Evolutionary conservation across 345 rosid genomes (phyloP).

Genomic region (Hypericum perforatum): DNA sequence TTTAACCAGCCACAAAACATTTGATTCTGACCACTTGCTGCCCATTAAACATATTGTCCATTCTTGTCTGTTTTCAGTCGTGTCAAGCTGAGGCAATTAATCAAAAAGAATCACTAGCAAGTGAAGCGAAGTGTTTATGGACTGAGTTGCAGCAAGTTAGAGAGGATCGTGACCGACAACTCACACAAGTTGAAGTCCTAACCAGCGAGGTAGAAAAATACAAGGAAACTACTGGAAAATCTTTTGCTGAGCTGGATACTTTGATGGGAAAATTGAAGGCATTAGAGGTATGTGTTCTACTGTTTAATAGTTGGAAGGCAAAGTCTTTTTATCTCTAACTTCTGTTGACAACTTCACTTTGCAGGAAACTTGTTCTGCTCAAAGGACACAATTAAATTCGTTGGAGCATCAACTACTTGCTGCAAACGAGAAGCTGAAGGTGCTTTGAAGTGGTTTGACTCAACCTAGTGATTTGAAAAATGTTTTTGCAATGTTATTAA

Average conservation of each 20-base stretch:
- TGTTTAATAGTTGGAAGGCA: background rate
- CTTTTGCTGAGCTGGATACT: conserved; percentile 50
- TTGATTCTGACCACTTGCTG: background rate
- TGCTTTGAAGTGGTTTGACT: conserved; percentile 11
- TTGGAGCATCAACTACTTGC: conserved; percentile 52
- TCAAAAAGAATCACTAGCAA: conserved; percentile 48
- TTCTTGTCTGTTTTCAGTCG: conserved; percentile 29
- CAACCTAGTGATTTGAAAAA: background rate
- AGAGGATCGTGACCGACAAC: conserved; percentile 78
- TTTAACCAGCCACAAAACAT: background rate
- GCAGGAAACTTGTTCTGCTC: conserved; percentile 77
- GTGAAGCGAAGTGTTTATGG: conserved; percentile 61
- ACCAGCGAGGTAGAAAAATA: conserved; percentile 45
- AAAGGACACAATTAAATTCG: conserved; percentile 52
- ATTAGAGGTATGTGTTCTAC: conserved; percentile 56
- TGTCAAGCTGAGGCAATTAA: conserved; percentile 62
- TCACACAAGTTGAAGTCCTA: conserved; percentile 43
- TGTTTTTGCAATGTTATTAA: background rate
- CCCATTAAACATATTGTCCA: background rate
- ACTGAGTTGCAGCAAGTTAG: conserved; percentile 76
- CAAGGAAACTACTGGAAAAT: conserved; percentile 68
- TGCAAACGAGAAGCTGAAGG: conserved; percentile 80
- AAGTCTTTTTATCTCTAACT: conserved; percentile 1
- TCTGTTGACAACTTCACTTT: conserved; percentile 6
- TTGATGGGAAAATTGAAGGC: conserved; percentile 49